Conservation (phyloP, 305 asterid genomes). For the Fraxinus greggii region DNA sequence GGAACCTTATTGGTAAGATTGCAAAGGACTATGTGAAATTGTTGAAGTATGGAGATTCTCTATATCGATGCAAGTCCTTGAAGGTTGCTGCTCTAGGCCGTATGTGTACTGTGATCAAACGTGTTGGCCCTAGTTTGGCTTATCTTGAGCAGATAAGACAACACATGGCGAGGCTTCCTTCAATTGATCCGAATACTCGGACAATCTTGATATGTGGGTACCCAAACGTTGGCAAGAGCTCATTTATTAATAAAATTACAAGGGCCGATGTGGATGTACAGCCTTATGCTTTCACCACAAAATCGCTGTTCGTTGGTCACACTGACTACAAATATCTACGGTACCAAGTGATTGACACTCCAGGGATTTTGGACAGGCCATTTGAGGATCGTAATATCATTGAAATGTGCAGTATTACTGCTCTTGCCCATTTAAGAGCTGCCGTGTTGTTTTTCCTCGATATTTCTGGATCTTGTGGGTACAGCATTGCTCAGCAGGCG, state of each 20-base stretch:
- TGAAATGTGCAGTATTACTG: conserved; percentile 97
- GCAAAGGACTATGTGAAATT: conserved; percentile 77
- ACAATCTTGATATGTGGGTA: conserved; percentile 95
- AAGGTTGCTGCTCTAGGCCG: conserved; percentile 96
- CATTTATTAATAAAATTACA: conserved; percentile 88
- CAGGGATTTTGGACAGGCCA: conserved; percentile 90
- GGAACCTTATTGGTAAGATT: conserved; percentile 78
- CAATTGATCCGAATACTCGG: conserved; percentile 90
- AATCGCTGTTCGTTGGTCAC: conserved; percentile 92
- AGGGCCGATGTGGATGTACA: conserved; percentile 97
- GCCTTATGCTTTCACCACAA: conserved; percentile 96
- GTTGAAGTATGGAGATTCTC: conserved; percentile 84
- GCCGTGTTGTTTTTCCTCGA: conserved; percentile 92
- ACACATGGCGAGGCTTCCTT: conserved; percentile 95
- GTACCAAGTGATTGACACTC: conserved; percentile 96
- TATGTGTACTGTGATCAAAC: conserved; percentile 86
- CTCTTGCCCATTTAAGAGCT: conserved; percentile 92
- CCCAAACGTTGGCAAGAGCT: conserved; percentile 97
- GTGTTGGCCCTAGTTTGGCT: conserved; percentile 84
- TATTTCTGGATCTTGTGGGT: conserved; percentile 93
- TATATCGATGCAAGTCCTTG: conserved; percentile 80
- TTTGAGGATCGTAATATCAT: conserved; percentile 95
- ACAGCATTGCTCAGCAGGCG: conserved; percentile 86
- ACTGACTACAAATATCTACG: conserved; percentile 85
- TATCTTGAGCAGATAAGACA: conserved; percentile 96